Evolutionary conservation across 208 protist species (phyloP), one percentile per base, ranked within the genome.

Genomic region (Trypanosoma avium): DNA sequence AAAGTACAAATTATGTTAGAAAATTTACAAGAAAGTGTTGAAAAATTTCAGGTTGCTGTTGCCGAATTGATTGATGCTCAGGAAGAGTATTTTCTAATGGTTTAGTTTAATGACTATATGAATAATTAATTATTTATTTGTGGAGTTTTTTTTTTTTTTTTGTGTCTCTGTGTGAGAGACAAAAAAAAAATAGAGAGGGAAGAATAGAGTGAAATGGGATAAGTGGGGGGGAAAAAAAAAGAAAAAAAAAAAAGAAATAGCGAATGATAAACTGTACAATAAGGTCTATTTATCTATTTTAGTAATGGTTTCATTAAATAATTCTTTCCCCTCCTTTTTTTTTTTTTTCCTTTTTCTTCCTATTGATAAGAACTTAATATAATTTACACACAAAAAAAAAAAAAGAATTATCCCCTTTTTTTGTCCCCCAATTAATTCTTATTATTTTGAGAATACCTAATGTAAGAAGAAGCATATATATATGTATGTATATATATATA

Each of bases 61-160:
- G 79, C 90, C 0, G 84, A 93, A 47, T 53, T 95, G 47, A 71
- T 95, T 12, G 86, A 92, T 30, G 65, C 65, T 26, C 84, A 95
- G 49, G 90, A 95, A 56, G 60, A 74, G 32, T 84, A 69, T 61
- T 95, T 95, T 66, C 61, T 75, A 17, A 61, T 72, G 47, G 48
- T 65, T 35, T 72, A 72, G 30, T 15, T n/a, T n/a, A n/a, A n/a
- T n/a, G n/a, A n/a, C n/a, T n/a, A n/a, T n/a, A n/a, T n/a, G n/a
- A n/a, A n/a, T n/a, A n/a, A n/a, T n/a, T n/a, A n/a, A n/a, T n/a
- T n/a, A n/a, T n/a, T n/a, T n/a, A n/a, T n/a, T n/a, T n/a, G n/a
- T n/a, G n/a, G 7, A 8, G 36, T 42, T 42, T 42, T 9, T 42
- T 10, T 42, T 42, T 42, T 42, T 42, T 42, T 42, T 42, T 8